Evolutionary conservation across 2,329 filamentous ascomycete genomes (phyloP), one percentile per base, ranked within the genome.

Genomic region (Neopestalotiopsis sp.): DNA sequence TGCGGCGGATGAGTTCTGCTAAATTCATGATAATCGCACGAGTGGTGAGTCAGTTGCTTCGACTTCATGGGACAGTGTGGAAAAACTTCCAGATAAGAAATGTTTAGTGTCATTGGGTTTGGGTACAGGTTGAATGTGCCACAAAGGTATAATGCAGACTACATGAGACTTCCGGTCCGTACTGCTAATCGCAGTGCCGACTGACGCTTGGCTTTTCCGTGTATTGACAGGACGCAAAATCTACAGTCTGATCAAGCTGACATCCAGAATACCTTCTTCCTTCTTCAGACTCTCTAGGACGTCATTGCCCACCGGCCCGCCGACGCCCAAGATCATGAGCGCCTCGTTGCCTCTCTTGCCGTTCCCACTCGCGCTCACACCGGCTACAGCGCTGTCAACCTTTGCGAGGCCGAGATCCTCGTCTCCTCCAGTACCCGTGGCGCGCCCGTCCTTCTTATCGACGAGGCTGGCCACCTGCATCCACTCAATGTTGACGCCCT

Each of bases 291-390:
- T 85, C 5, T 81, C 80, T 59, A 88, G 73, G 5, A 89, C 83
- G 42, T 89, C 85, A 67, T 86, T 85, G 0, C 85, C 86, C 20
- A 94, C 89, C 3, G 86, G 84, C 2, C 88, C 87, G 75, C 92
- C 90, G 10, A 95, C 89, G 1, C 93, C 92, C 65, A 95, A 74
- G 74, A 95, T 95, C 93, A 95, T 95, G 73, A 95, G 80, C 10
- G 93, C 93, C 80, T 95, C 93, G 58, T 90, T 89, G 63, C 68
- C 73, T 28, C 79, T 82, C 34, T 76, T 73, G 12, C 65, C 68
- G 40, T 70, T 73, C 66, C 20, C 49, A 5, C 20, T 13, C 64
- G 73, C 75, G 32, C 68, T 71, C 9, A 69, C 67, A 12, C 68
- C 69, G 14, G 69, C 72, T 6, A 73, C 71, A 20, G 70, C 73